A percentile compares a stretch with the other conserved stretches of the same genome.
These are phyloP conservation scores for Ophiocordyceps sinensis DNA, from an alignment of 2,329 filamentous ascomycete species.

Conservation along the genomic window DNA sequence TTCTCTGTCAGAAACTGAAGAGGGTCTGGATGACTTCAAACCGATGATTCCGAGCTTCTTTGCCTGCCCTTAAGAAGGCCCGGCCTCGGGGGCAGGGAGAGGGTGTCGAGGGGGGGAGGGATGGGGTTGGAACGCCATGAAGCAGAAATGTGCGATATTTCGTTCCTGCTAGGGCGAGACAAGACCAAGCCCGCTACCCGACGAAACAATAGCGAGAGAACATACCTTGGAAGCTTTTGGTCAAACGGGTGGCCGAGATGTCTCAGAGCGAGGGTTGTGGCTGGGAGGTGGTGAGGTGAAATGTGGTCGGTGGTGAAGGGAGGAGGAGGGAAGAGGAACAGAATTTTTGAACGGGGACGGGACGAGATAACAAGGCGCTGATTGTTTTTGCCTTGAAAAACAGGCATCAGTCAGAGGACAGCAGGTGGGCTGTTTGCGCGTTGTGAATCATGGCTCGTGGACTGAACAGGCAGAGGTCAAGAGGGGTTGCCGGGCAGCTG, in stretches of 20 bases:
- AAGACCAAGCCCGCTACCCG: background rate
- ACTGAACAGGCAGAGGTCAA: no score
- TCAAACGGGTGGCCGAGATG: no score
- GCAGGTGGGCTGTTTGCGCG: no score
- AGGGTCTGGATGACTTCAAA: no score
- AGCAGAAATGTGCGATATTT: constrained; percentile 1
- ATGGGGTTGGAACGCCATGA: constrained; percentile 1
- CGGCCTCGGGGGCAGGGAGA: background rate
- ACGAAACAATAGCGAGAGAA: background rate
- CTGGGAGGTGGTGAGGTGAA: no score
- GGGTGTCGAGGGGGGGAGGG: background rate
- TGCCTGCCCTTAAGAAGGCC: background rate
- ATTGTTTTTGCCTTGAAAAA: no score
- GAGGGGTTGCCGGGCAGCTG: no score
- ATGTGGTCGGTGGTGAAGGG: background rate
- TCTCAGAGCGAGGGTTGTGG: no score
- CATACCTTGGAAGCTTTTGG: background rate
- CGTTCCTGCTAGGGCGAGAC: background rate
- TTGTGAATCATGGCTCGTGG: no score
- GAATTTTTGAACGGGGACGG: no score
- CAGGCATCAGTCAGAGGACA: no score
- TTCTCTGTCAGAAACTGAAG: background rate
- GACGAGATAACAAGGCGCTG: no score
- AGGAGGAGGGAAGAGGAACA: background rate
- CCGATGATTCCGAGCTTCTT: background rate